Conservation (phyloP, 1,139 yeast genomes). For the Debaryomycetaceae sp. region DNA sequence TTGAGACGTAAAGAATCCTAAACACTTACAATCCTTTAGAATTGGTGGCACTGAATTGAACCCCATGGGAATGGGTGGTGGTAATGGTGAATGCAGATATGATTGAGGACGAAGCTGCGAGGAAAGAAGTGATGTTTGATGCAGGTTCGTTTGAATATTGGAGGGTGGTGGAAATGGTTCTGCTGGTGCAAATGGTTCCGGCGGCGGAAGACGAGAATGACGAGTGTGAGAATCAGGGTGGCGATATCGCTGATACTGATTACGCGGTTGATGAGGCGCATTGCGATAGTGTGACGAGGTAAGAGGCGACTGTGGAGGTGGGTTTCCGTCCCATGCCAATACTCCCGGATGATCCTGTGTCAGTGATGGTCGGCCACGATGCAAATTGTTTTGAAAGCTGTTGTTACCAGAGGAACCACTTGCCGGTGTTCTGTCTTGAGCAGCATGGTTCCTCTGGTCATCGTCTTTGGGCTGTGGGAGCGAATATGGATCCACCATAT, state of each 20-base stretch:
- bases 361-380: conserved; percentile 1
- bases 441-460: neutral
- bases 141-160: neutral
- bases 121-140: neutral
- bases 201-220: conserved; percentile 5
- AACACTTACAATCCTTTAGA: neutral
- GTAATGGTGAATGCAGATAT: neutral
- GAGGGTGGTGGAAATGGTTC: neutral
- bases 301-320: conserved; percentile 5
- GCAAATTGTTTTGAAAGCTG: neutral
- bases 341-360: neutral
- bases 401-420: neutral
- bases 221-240: conserved; percentile 5
- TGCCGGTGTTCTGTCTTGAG: neutral
- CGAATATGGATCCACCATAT: neutral
- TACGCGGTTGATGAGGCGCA: conserved; percentile 5
- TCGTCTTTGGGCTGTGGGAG: neutral
- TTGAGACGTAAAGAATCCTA: neutral
- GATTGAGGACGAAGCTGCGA: neutral
- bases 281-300: conserved; percentile 6
- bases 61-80: neutral
- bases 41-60: neutral
- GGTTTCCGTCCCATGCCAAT: conserved; percentile 4
- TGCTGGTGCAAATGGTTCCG: neutral
- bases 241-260: conserved; percentile 5